Percentiles rank a stretch among this genome's conserved stretches.
phyloP scores from a whole-genome alignment of 2,329 filamentous ascomycete species.

The Aspergillus phoenicis region DNA sequence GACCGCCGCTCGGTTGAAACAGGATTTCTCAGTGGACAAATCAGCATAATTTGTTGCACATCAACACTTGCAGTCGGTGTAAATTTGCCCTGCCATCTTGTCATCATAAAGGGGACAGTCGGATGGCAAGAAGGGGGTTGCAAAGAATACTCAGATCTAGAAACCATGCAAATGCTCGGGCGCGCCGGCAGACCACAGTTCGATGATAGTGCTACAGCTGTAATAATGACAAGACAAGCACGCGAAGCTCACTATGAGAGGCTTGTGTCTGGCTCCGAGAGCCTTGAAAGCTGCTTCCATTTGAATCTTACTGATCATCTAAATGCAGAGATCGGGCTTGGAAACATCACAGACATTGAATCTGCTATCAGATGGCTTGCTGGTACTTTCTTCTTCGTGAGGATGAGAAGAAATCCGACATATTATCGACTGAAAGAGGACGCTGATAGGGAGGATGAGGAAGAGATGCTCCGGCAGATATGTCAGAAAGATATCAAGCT shows the following conservation, averaged over 20 bases:
- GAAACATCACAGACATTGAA: slow-evolving; percentile 66
- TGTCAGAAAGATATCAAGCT: slow-evolving; percentile 69
- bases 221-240: slow-evolving; percentile 74
- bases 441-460: slow-evolving; percentile 53
- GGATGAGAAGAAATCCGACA: slow-evolving; percentile 69
- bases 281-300: slow-evolving; percentile 77
- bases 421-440: slow-evolving; percentile 69
- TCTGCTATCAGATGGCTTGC: slow-evolving; percentile 74
- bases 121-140: slow-evolving; percentile 62
- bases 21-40: slow-evolving; percentile 68
- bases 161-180: slow-evolving; percentile 89
- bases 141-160: slow-evolving; percentile 77
- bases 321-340: slow-evolving; percentile 79
- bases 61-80: slow-evolving; percentile 82
- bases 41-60: slow-evolving; percentile 82
- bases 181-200: slow-evolving; percentile 83
- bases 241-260: slow-evolving; percentile 69
- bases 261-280: slow-evolving; percentile 72
- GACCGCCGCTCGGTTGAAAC: slow-evolving; percentile 70
- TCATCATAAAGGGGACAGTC: slow-evolving; percentile 79
- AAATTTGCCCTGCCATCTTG: slow-evolving; percentile 80
- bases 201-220: slow-evolving; percentile 71
- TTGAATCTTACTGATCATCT: slow-evolving; percentile 78
- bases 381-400: slow-evolving; percentile 76
- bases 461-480: slow-evolving; percentile 69